phyloP scores from a whole-genome alignment of 257 asterid genomes.

The Avicennia marina region DNA sequence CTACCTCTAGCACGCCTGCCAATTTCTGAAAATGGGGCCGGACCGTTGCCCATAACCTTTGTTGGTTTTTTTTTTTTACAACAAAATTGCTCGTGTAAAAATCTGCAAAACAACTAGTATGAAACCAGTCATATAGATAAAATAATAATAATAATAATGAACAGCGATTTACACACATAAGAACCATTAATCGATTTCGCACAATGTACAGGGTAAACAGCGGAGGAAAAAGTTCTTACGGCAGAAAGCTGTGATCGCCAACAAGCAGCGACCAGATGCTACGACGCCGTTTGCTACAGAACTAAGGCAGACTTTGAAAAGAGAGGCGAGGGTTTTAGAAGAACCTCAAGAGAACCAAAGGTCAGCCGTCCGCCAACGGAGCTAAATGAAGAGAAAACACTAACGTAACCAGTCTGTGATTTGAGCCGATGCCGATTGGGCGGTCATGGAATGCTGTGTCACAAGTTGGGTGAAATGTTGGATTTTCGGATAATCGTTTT shows the following conservation, averaged over 20 bases:
- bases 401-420: conserved; percentile 8
- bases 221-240: conserved; percentile 17
- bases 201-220: background rate
- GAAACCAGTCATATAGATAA: background rate
- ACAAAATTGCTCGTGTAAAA: conserved; percentile 7
- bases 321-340: conserved; percentile 30
- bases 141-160: background rate
- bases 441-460: too few relatives aligned
- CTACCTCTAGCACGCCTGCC: conserved; percentile 83
- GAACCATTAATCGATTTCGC: background rate
- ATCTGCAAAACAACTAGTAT: conserved; percentile 13
- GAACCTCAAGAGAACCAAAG: background rate
- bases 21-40: conserved; percentile 74
- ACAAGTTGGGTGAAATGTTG: too few relatives aligned
- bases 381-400: too few relatives aligned
- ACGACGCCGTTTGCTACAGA: conserved; percentile 27
- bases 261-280: conserved; percentile 33
- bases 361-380: background rate
- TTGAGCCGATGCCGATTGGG: too few relatives aligned
- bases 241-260: conserved; percentile 29
- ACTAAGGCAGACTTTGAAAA: background rate
- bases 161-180: background rate
- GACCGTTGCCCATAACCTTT: conserved; percentile 49
- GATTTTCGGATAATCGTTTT: too few relatives aligned
- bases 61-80: conserved; percentile 1